These are phyloP conservation scores for Bipolaris oryzae DNA, from an alignment of 2,329 filamentous ascomycete genomes.

Conservation along the genomic window DNA sequence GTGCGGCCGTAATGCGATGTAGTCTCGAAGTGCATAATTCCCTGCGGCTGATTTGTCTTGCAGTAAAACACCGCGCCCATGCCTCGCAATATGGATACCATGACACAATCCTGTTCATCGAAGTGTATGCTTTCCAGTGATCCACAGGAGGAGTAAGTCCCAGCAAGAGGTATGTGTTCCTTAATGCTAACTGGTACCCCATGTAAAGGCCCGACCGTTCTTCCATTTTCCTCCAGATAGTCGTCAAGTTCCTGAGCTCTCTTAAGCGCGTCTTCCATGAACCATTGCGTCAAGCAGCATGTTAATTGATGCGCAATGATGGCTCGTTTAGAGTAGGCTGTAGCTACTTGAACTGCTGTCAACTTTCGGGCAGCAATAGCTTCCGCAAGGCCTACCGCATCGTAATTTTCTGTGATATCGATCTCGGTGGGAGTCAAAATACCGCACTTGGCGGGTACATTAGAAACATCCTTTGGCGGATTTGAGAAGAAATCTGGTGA, in stretches of 20 bases:
- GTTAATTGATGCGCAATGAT: slow-evolving; percentile 27
- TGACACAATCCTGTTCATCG: slow-evolving; percentile 59
- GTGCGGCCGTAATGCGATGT: slow-evolving; percentile 57
- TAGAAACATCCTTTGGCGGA: slow-evolving; percentile 27
- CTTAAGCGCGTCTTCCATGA: slow-evolving; percentile 27
- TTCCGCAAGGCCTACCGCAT: slow-evolving; percentile 51
- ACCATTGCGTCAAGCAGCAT: slow-evolving; percentile 29
- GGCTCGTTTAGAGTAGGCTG: slow-evolving; percentile 27
- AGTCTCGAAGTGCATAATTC: slow-evolving; percentile 60
- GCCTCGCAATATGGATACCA: slow-evolving; percentile 59
- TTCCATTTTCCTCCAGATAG: slow-evolving; percentile 45
- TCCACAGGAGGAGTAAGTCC: slow-evolving; percentile 64
- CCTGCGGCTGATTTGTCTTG: slow-evolving; percentile 60
- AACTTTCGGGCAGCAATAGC: slow-evolving; percentile 48
- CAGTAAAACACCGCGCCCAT: slow-evolving; percentile 60
- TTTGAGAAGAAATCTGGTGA: slow-evolving; percentile 13
- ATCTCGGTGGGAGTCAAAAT: slow-evolving; percentile 55
- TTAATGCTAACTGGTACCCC: slow-evolving; percentile 62
- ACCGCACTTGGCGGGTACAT: slow-evolving; percentile 44
- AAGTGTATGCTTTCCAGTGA: slow-evolving; percentile 55
- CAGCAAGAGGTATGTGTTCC: slow-evolving; percentile 53
- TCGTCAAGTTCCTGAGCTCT: slow-evolving; percentile 48
- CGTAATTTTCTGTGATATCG: slow-evolving; percentile 56
- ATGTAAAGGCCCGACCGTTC: slow-evolving; percentile 48
- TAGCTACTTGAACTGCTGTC: slow-evolving; percentile 50